Evolutionary conservation across 768 basidiomycete genomes (phyloP).

Genomic region (Favolaschia claudopus): DNA sequence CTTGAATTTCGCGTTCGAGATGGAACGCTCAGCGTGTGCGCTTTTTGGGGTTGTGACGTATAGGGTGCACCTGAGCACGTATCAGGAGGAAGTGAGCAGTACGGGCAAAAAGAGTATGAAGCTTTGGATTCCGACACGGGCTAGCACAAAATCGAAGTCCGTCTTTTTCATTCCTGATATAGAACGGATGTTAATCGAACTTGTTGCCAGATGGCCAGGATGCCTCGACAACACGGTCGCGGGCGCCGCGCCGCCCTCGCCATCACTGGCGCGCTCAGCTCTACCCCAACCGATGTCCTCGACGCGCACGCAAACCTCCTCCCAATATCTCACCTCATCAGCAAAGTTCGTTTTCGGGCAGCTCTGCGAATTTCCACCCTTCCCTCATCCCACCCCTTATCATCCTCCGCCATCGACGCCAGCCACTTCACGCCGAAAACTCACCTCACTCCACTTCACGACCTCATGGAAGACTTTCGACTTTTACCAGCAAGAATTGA

Average conservation of each 20-base stretch:
- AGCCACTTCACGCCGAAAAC: neutral
- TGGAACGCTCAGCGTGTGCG: conserved; percentile 90
- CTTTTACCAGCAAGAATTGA: neutral
- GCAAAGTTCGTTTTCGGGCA: neutral
- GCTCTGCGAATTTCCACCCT: neutral
- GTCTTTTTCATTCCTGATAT: conserved; percentile 36
- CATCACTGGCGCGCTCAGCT: conserved; percentile 24
- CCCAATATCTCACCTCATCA: neutral
- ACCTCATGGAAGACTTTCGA: neutral
- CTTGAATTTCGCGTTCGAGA: conserved; percentile 79
- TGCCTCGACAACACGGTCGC: conserved; percentile 91
- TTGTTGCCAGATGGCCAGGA: conserved; percentile 76
- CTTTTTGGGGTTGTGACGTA: conserved; percentile 92
- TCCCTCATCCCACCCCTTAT: neutral
- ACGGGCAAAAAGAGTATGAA: conserved; percentile 51
- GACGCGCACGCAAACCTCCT: neutral
- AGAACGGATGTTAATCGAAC: too few species aligned
- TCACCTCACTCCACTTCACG: neutral
- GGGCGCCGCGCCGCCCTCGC: conserved; percentile 54
- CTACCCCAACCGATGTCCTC: conserved; percentile 17
- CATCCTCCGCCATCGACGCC: neutral
- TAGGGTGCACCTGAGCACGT: conserved; percentile 90
- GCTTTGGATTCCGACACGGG: conserved; percentile 90
- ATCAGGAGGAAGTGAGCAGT: conserved; percentile 48
- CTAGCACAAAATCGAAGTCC: conserved; percentile 89